Percentiles rank a stretch among this genome's conserved stretches.
phyloP scores from a whole-genome alignment of 768 basidiomycete species.

The Amanita pallidorosea region DNA sequence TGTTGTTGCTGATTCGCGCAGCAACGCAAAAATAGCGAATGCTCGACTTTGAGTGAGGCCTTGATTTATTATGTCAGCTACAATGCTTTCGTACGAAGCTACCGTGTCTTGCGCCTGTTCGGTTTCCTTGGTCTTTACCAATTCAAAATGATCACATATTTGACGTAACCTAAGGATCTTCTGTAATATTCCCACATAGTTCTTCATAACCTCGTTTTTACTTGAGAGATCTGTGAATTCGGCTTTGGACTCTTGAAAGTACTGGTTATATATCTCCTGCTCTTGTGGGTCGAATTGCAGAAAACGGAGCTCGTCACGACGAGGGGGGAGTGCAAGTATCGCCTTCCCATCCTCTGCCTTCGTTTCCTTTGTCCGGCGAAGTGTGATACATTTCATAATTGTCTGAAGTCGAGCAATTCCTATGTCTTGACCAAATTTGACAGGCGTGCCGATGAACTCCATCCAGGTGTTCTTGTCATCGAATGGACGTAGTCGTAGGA shows the following conservation, averaged over 20 bases:
- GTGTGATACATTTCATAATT: constrained; percentile 93
- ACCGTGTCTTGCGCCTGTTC: constrained; percentile 35
- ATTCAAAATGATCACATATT: constrained; percentile 93
- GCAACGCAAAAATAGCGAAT: constrained; percentile 69
- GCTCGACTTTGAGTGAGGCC: constrained; percentile 73
- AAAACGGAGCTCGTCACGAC: constrained; percentile 79
- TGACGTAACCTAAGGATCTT: constrained; percentile 93
- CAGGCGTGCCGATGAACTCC: constrained; percentile 84
- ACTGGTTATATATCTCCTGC: constrained; percentile 76
- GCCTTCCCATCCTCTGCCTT: constrained; percentile 69
- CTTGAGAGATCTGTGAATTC: constrained; percentile 81
- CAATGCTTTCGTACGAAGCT: constrained; percentile 69
- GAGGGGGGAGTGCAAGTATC: constrained; percentile 82
- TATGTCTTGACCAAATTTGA: constrained; percentile 82
- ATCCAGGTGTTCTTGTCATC: constrained; percentile 93
- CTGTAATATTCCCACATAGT: constrained; percentile 94
- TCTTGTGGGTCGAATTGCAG: constrained; percentile 81
- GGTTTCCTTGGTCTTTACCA: constrained; percentile 63
- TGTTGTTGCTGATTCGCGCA: constrained; percentile 79
- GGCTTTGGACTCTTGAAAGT: constrained; percentile 83
- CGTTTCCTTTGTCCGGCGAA: constrained; percentile 93
- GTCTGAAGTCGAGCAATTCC: constrained; percentile 91
- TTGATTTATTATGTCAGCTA: constrained; percentile 62
- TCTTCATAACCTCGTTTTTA: constrained; percentile 95
- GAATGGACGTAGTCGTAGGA: constrained; percentile 83